These are phyloP conservation scores for Aspergillus nomiae DNA, from an alignment of 2,329 filamentous ascomycete genomes.

Conservation along the genomic window DNA sequence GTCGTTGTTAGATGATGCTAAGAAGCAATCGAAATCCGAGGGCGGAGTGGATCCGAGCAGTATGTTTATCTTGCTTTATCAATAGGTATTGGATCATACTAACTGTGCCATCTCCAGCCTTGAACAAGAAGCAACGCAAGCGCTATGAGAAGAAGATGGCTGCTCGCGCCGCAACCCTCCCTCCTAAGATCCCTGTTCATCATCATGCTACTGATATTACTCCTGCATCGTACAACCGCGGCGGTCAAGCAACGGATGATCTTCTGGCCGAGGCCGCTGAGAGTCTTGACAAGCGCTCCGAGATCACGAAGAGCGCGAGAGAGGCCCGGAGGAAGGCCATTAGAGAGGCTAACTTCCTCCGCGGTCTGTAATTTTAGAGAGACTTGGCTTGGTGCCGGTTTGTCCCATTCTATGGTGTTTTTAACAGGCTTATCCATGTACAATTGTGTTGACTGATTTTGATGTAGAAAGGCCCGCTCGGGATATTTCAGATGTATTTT, in stretches of 20 bases:
- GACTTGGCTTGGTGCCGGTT: neutral
- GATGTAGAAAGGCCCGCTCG: slow-evolving; percentile 4
- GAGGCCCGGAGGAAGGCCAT: slow-evolving; percentile 49
- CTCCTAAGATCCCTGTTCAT: slow-evolving; percentile 46
- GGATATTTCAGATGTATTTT: slow-evolving; percentile 34
- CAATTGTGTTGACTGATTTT: slow-evolving; percentile 16
- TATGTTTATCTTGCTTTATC: slow-evolving; percentile 26
- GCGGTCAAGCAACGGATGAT: slow-evolving; percentile 23
- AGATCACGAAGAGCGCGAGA: slow-evolving; percentile 49
- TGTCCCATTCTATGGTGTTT: slow-evolving; percentile 8
- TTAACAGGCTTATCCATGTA: slow-evolving; percentile 14
- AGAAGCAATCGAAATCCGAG: slow-evolving; percentile 32
- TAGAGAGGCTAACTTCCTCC: slow-evolving; percentile 51
- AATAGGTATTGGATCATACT: slow-evolving; percentile 13
- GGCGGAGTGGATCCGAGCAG: slow-evolving; percentile 43
- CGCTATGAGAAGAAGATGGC: slow-evolving; percentile 51
- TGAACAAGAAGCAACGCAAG: slow-evolving; percentile 52
- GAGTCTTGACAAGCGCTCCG: slow-evolving; percentile 39
- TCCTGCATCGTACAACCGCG: slow-evolving; percentile 38
- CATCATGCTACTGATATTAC: slow-evolving; percentile 50
- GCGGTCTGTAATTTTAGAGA: slow-evolving; percentile 41
- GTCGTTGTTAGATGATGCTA: slow-evolving; percentile 43
- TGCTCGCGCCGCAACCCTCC: slow-evolving; percentile 39
- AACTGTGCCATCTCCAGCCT: slow-evolving; percentile 29
- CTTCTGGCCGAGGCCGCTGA: slow-evolving; percentile 36